Evolutionary conservation across 140 eudicot genomes (phyloP), one percentile per base, ranked within the genome.

Genomic region (Ambrosia hybrid): DNA sequence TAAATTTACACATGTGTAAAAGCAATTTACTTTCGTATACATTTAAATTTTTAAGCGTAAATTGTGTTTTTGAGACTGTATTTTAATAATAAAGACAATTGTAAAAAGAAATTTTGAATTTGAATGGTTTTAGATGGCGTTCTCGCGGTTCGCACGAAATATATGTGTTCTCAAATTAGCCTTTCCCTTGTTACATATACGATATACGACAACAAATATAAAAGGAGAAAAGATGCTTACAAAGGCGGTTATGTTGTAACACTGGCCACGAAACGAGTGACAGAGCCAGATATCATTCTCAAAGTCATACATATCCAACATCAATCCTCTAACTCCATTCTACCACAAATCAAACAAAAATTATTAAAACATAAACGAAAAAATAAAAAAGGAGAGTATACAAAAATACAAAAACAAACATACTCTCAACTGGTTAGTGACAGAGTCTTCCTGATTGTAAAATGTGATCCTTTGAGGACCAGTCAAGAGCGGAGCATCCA

Each of bases 241-340:
- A 80, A 94, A 94, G 63, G 99, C 95, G 12, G 99, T 94, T 87
- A 94, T 77, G 83, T 94, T 94, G 76, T 51, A 94, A 77, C 99
- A 94, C 56, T 91, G 90, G 57, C 97, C 99, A 5, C 70, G 91
- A 48, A 94, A 78, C 8, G 99, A 94, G 75, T 94, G 99, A 60
- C 99, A 94, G 17, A 94, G 95, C 99, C 99, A 94, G 64, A 94
- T 88, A 83, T 88, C 97, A 12, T 91, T 83, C 82, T 86, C 81
- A 76, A 88, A 94, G 81, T 94, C 99, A 49, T 94, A 94, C 97
- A 94, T 88, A 80, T 94, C 99, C 90, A 94, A 83, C 99, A 94
- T 94, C 77, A 94, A 83, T 80, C 99, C 99, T 74, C 99, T 85
- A 38, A 91, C 99, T 83, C 99, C 99, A 86, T 94, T 94, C 99